phyloP scores from a whole-genome alignment of 2,329 filamentous ascomycete species.

The Arachnomyces sp. region DNA sequence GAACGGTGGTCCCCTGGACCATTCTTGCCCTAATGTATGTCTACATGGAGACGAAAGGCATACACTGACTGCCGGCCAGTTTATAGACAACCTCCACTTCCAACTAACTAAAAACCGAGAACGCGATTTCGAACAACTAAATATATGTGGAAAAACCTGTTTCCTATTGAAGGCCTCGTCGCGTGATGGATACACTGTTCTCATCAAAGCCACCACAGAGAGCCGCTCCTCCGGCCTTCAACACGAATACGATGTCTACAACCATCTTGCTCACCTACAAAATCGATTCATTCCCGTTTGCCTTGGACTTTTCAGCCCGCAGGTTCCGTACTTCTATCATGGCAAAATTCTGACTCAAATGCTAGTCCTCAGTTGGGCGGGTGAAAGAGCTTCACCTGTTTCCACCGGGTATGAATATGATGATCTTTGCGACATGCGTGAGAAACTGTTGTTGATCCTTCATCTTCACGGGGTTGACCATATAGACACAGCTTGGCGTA shows the following conservation, averaged over 20 bases:
- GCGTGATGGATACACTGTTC: slow-evolving; percentile 6
- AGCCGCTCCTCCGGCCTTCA: neutral
- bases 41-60: slow-evolving; percentile 1
- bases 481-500: slow-evolving; percentile 9
- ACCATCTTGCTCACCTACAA: slow-evolving; percentile 3
- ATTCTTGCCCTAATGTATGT: slow-evolving; percentile 2
- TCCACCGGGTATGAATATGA: neutral
- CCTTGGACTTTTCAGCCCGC: neutral
- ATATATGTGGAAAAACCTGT: slow-evolving; percentile 4
- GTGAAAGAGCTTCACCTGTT: neutral
- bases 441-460: neutral
- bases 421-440: neutral
- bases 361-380: slow-evolving; percentile 6
- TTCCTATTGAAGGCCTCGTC: slow-evolving; percentile 7
- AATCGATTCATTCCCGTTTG: slow-evolving; percentile 3
- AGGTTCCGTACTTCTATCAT: slow-evolving; percentile 4
- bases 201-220: slow-evolving; percentile 2
- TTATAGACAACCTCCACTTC: neutral
- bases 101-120: slow-evolving; percentile 8
- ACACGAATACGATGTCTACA: slow-evolving; percentile 2
- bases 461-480: slow-evolving; percentile 9
- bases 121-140: slow-evolving; percentile 2
- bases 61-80: neutral
- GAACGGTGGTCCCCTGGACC: slow-evolving; percentile 2
- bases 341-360: slow-evolving; percentile 2